Evolutionary conservation across 2,329 filamentous ascomycete species (phyloP).

Genomic region (Penicillium polonicum): DNA sequence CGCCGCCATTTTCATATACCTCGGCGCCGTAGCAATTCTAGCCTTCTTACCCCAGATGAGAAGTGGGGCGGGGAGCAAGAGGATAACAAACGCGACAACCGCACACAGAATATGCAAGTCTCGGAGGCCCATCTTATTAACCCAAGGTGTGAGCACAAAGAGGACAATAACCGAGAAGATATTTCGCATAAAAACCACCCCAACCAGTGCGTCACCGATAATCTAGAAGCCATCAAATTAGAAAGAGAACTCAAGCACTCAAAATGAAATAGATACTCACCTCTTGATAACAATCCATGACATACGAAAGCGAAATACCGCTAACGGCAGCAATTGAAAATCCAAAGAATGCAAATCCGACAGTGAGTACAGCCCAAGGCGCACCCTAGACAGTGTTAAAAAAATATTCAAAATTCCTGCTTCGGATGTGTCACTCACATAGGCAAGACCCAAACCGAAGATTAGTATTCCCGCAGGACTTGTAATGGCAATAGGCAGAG

Average conservation of each 20-base stretch:
- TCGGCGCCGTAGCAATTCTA: slow-evolving; percentile 15
- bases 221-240: slow-evolving; percentile 34
- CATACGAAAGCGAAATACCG: slow-evolving; percentile 29
- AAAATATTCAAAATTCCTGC: fast-evolving
- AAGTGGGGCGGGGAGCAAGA: slow-evolving; percentile 22
- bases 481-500: slow-evolving; percentile 29
- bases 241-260: neutral
- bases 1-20: slow-evolving; percentile 20
- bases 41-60: slow-evolving; percentile 28
- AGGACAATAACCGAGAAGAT: slow-evolving; percentile 45
- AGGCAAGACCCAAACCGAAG: slow-evolving; percentile 39
- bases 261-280: slow-evolving; percentile 13
- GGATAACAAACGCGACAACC: slow-evolving; percentile 15
- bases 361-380: slow-evolving; percentile 32
- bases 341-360: slow-evolving; percentile 26
- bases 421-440: slow-evolving; percentile 14
- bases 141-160: slow-evolving; percentile 47
- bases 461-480: slow-evolving; percentile 38
- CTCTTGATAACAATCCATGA: slow-evolving; percentile 34
- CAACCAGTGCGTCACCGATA: slow-evolving; percentile 49
- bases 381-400: slow-evolving; percentile 14
- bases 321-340: slow-evolving; percentile 21
- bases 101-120: slow-evolving; percentile 23
- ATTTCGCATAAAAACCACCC: slow-evolving; percentile 48
- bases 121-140: slow-evolving; percentile 23